Conservation (phyloP, 257 asterid species). For the Haberlea rhodopensis region DNA sequence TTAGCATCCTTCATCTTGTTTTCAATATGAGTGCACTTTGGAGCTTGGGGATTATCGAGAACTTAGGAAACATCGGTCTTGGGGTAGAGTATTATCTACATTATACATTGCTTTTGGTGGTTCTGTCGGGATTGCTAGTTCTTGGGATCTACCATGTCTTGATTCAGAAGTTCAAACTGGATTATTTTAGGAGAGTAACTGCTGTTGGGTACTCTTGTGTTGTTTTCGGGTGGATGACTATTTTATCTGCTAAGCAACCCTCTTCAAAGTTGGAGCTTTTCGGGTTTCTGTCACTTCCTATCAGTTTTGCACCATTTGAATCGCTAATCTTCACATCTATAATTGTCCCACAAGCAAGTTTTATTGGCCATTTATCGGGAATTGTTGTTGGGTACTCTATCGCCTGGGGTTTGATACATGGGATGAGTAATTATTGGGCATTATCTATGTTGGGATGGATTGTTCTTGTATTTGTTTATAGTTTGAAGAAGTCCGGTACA, state of each 20-base stretch:
- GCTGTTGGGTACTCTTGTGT: conserved; percentile 99
- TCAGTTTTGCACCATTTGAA: conserved; percentile 92
- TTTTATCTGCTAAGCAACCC: conserved; percentile 80
- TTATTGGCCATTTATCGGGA: conserved; percentile 87
- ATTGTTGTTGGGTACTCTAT: conserved; percentile 82
- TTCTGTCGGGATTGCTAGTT: conserved; percentile 79
- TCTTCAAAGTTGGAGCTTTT: conserved; percentile 84
- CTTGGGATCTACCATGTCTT: conserved; percentile 72
- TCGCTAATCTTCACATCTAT: conserved; percentile 89
- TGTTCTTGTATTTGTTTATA: conserved; percentile 52
- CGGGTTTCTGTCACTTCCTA: conserved; percentile 92
- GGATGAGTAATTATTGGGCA: conserved; percentile 95
- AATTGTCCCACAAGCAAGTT: conserved; percentile 95
- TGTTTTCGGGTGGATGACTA: conserved; percentile 99
- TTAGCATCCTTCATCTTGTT: conserved; percentile 85
- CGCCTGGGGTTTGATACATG: conserved; percentile 89
- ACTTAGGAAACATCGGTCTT: conserved; percentile 64
- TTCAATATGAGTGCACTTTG: conserved; percentile 96
- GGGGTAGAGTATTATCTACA: conserved; percentile 82
- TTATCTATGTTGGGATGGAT: conserved; percentile 84
- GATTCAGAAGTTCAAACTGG: conserved; percentile 72
- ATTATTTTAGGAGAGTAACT: conserved; percentile 83
- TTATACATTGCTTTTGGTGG: conserved; percentile 67
- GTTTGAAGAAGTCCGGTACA: conserved; percentile 89
- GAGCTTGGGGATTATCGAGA: conserved; percentile 84